Conservation (phyloP, 306 rosid species). For the Leucaena leucocephala region DNA sequence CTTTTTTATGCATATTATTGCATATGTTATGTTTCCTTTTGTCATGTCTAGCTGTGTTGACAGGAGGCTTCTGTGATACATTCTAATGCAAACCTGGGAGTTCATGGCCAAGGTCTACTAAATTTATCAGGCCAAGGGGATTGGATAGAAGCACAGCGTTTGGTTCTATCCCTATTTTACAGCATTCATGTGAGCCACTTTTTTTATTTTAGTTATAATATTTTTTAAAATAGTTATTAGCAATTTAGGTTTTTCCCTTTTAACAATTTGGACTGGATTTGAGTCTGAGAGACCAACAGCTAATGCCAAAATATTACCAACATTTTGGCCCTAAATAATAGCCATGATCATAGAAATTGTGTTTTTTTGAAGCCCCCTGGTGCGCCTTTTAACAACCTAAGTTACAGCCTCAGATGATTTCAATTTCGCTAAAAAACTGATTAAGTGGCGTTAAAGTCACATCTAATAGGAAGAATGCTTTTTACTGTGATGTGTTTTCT, state of each 20-base stretch:
- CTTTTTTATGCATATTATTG: constrained; percentile 11
- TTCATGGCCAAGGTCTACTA: constrained; percentile 96
- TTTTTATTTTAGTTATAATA: background rate
- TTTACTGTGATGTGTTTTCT: too few species aligned
- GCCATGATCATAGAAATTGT: background rate
- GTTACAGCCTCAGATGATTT: background rate
- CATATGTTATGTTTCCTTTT: constrained; percentile 28
- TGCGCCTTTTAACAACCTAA: background rate
- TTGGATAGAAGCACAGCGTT: constrained; percentile 93
- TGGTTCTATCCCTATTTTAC: constrained; percentile 90
- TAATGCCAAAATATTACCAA: background rate
- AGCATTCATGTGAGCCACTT: constrained; percentile 78
- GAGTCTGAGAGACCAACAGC: background rate
- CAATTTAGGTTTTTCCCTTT: background rate
- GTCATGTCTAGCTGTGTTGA: constrained; percentile 39
- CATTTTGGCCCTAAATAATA: background rate
- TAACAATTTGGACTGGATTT: background rate
- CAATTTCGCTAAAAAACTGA: background rate
- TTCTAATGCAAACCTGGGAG: constrained; percentile 99
- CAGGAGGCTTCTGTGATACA: constrained; percentile 95
- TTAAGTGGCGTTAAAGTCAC: background rate
- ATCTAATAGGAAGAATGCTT: background rate
- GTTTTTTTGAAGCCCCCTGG: background rate
- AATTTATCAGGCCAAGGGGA: constrained; percentile 95
- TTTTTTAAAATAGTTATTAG: background rate